Evolutionary conservation across 2,329 filamentous ascomycete species (phyloP), one percentile per base, ranked within the genome.

Genomic region (Fonsecaea multimorphosa): DNA sequence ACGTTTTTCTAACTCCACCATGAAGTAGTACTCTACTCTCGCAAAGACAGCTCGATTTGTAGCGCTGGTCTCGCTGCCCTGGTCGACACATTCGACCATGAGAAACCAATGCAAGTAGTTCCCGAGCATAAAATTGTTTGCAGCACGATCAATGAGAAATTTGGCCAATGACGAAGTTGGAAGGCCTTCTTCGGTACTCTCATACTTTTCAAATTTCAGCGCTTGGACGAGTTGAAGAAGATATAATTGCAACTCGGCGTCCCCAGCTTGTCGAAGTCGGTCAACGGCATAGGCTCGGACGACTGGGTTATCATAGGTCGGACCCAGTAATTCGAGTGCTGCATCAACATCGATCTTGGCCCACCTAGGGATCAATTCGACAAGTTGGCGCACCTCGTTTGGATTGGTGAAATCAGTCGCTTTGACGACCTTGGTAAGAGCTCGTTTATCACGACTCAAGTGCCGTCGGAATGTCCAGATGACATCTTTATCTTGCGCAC

Each of bases 41-140:
- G 91, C 90, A 77, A 97, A 99, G 19, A 98, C 87, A 68, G 91
- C 91, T 53, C 91, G 90, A 74, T 94, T 90, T 19, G 65, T 54
- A 3, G 87, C 83, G 24, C 88, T 85, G 72, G 93, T 91, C 51
- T 92, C 90, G 2, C 88, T 87, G 70, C 90, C 93, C 44, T 80
- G 78, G 76, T 97, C 94, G 72, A 96, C 92, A 72, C 93, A 96
- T 79, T 99, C 96, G 1, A 99, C 95, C 89, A 97, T 97, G 1
- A 99, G 84, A 77, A 98, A 99, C 95, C 95, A 99, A 77, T 97
- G 92, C 61, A 99, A 87, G 78, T 96, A 97, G 76, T 96, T 99
- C 32, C 94, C 95, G 1, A 99, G 85, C 66, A 91, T 89, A 73
- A 97, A 91, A 74, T 96, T 98, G 68, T 89, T 88, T 14, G 91